phyloP scores from a whole-genome alignment of 371 early-diverging fungal genomes.

The Apophysomyces sp. region DNA sequence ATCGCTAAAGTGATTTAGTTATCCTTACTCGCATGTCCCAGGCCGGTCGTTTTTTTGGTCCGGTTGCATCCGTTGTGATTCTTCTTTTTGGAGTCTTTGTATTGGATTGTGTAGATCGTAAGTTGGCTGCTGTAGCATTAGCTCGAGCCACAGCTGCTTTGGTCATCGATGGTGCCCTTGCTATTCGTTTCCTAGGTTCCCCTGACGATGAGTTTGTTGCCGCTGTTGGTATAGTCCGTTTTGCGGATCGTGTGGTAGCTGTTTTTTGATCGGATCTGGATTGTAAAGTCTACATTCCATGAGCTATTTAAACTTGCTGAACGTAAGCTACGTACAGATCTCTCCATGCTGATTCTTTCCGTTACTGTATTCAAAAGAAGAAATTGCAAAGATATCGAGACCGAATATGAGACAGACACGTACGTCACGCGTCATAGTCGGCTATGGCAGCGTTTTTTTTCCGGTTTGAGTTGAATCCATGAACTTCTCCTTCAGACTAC shows the following conservation, averaged over 20 bases:
- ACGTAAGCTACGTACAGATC: background rate
- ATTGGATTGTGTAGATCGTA: background rate
- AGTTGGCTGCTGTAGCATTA: background rate
- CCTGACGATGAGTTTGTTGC: background rate
- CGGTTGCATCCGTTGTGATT: background rate
- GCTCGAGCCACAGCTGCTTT: background rate
- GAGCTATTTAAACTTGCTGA: background rate
- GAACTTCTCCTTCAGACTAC: too few relatives aligned
- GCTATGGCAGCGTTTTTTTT: too few relatives aligned
- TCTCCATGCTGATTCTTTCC: background rate
- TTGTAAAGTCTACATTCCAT: background rate
- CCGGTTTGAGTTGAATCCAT: too few relatives aligned
- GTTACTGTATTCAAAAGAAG: too few relatives aligned
- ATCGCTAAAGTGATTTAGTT: background rate
- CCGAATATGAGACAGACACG: too few relatives aligned
- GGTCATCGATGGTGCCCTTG: background rate
- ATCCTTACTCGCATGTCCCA: constrained; percentile 43
- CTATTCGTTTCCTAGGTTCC: background rate
- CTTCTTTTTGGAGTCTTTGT: background rate
- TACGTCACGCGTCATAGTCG: too few relatives aligned
- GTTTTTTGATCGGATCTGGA: background rate
- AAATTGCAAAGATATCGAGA: too few relatives aligned
- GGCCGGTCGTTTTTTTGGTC: constrained; percentile 29
- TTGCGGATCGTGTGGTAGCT: background rate
- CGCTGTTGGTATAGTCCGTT: background rate